A percentile compares a stretch with the other conserved stretches of the same genome.
These are phyloP conservation scores for Coniochaeta sp. DNA, from an alignment of 2,329 filamentous ascomycete species.

Conservation along the genomic window DNA sequence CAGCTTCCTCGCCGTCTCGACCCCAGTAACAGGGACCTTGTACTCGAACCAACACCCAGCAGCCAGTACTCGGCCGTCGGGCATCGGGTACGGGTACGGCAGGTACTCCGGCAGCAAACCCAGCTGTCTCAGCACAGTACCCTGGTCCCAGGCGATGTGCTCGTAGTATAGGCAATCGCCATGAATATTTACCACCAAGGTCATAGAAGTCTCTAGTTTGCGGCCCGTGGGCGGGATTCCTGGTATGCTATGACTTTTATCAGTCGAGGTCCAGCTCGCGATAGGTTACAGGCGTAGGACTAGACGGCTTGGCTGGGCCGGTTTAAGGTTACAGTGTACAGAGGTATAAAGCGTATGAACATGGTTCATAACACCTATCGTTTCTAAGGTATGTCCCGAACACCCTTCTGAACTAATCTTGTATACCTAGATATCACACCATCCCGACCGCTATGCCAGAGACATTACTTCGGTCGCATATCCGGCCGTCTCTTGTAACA, in stretches of 20 bases:
- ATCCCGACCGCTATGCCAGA: no score
- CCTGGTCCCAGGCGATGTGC: conserved; percentile 66
- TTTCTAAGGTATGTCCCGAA: no score
- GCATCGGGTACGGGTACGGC: conserved; percentile 49
- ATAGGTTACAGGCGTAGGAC: no score
- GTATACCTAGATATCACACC: no score
- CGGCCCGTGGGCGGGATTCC: conserved; percentile 51
- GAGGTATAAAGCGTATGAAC: no score
- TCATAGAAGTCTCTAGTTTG: conserved; percentile 53
- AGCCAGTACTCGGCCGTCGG: background rate
- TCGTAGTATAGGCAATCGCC: conserved; percentile 64
- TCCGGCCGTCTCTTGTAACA: no score
- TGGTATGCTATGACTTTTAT: conserved; percentile 33
- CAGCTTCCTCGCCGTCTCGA: background rate
- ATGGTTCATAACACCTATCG: no score
- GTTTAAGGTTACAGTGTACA: no score
- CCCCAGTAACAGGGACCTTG: background rate
- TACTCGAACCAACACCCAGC: background rate
- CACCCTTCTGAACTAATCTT: no score
- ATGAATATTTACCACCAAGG: conserved; percentile 57
- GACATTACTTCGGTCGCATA: no score
- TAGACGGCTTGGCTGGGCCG: no score
- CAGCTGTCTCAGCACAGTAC: conserved; percentile 52
- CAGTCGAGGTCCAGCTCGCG: background rate
- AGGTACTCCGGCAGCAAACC: conserved; percentile 59